These are phyloP conservation scores for Geotrichum histeridarum DNA, from an alignment of 1,139 yeast species.

Conservation along the genomic window DNA sequence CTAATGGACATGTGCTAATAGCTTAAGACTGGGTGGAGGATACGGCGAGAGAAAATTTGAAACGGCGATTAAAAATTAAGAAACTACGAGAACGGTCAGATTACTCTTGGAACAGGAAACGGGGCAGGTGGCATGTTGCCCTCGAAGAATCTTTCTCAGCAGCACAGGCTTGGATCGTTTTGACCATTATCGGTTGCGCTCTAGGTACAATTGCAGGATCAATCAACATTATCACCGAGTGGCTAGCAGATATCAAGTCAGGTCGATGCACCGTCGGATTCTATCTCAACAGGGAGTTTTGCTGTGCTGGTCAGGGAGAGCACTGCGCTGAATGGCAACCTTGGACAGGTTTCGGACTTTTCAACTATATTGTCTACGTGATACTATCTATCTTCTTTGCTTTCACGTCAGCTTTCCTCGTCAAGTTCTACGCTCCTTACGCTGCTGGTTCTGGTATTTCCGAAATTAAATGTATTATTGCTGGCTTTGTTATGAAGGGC, in stretches of 20 bases:
- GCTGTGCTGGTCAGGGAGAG: constrained; percentile 66
- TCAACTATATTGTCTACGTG: constrained; percentile 58
- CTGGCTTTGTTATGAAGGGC: constrained; percentile 79
- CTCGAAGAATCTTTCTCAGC: constrained; percentile 36
- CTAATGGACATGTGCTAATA: not conserved
- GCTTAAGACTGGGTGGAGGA: constrained; percentile 89
- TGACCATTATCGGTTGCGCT: constrained; percentile 65
- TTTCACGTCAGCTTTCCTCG: constrained; percentile 59
- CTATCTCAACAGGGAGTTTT: constrained; percentile 67
- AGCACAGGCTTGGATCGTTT: constrained; percentile 66
- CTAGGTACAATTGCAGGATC: constrained; percentile 82
- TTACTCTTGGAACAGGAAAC: constrained; percentile 9
- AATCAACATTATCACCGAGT: constrained; percentile 75
- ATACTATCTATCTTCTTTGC: constrained; percentile 59
- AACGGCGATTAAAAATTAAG: constrained; percentile 33
- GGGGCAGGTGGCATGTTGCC: constrained; percentile 17
- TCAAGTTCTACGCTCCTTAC: constrained; percentile 68
- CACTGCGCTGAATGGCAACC: constrained; percentile 38
- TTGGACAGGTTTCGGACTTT: constrained; percentile 35
- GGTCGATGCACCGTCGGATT: constrained; percentile 74
- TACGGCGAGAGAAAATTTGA: constrained; percentile 52
- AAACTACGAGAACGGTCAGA: constrained; percentile 17
- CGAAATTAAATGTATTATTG: constrained; percentile 90
- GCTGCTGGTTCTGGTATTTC: constrained; percentile 98
- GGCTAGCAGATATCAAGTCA: constrained; percentile 70